These are phyloP conservation scores for Crithidia fasciculata DNA, from an alignment of 208 protist genomes.

Conservation along the genomic window DNA sequence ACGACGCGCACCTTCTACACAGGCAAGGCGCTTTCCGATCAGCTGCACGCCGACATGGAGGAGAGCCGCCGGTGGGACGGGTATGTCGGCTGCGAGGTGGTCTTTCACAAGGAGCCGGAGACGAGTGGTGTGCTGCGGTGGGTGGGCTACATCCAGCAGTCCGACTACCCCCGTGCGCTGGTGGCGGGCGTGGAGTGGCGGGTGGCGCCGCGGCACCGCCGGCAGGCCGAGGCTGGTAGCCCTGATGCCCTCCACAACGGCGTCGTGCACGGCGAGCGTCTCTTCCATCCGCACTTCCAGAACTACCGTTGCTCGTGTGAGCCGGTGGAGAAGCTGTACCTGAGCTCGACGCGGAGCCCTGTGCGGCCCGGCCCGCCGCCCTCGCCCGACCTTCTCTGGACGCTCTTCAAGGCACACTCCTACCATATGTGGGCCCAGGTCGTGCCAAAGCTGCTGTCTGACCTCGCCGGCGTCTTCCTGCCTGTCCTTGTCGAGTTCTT, in stretches of 20 bases:
- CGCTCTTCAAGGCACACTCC: conserved; percentile 36
- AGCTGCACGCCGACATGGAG: conserved; percentile 38
- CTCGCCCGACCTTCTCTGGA: conserved; percentile 24
- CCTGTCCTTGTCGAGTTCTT: conserved; percentile 51
- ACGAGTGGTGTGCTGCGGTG: conserved; percentile 50
- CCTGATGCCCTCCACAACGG: conserved; percentile 34
- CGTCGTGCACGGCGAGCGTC: conserved; percentile 47
- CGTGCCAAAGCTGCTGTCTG: conserved; percentile 35
- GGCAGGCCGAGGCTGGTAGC: conserved; percentile 6
- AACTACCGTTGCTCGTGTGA: conserved; percentile 38
- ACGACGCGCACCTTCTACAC: conserved; percentile 37
- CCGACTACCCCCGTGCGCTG: conserved; percentile 40
- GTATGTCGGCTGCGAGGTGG: conserved; percentile 41
- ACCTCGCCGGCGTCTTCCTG: conserved; percentile 30
- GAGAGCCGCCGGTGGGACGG: conserved; percentile 32
- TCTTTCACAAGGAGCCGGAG: conserved; percentile 35
- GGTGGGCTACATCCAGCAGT: conserved; percentile 52
- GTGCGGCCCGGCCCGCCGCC: conserved; percentile 14
- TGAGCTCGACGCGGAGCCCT: conserved; percentile 14
- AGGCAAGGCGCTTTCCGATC: conserved; percentile 36
- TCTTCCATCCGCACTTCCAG: conserved; percentile 32
- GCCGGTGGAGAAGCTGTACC: conserved; percentile 34
- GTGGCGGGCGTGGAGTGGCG: conserved; percentile 58
- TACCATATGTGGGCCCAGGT: conserved; percentile 46
- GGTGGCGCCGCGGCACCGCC: conserved; percentile 34